Conservation (phyloP, 2,329 filamentous ascomycete species). For the Fusarium torulosum region DNA sequence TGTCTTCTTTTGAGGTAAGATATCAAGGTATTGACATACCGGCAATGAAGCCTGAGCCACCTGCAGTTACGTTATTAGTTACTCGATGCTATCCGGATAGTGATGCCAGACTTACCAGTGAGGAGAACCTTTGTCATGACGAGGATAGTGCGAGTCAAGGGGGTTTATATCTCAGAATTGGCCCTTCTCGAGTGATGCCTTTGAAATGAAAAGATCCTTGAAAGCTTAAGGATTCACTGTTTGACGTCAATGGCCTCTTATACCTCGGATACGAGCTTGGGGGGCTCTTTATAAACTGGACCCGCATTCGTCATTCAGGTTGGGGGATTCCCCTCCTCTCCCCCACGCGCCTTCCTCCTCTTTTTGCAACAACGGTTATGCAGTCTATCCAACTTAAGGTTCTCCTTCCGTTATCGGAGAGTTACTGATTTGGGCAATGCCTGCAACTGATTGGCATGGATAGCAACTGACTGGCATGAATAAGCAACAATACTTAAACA, state of each 20-base stretch:
- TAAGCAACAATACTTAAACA: not conserved
- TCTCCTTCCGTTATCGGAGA: slow-evolving; percentile 24
- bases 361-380: slow-evolving; percentile 8
- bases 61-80: slow-evolving; percentile 38
- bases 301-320: slow-evolving; percentile 46
- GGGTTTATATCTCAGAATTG: not conserved
- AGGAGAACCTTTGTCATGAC: slow-evolving; percentile 52
- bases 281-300: slow-evolving; percentile 28
- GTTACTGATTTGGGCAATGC: not conserved
- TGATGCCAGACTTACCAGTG: slow-evolving; percentile 42
- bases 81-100: not conserved
- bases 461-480: not conserved
- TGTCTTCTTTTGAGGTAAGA: too few relatives aligned
- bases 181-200: not conserved
- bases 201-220: not conserved
- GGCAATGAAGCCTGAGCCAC: slow-evolving; percentile 54
- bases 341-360: slow-evolving; percentile 31
- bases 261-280: slow-evolving; percentile 11
- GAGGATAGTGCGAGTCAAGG: not conserved
- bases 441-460: not conserved
- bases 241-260: slow-evolving; percentile 28
- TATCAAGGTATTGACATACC: slow-evolving; percentile 39
- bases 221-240: not conserved
- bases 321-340: slow-evolving; percentile 35
- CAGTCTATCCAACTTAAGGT: not conserved